Evolutionary conservation across 768 basidiomycete species (phyloP), one percentile per base, ranked within the genome.

Genomic region (Mycena kentingensis): DNA sequence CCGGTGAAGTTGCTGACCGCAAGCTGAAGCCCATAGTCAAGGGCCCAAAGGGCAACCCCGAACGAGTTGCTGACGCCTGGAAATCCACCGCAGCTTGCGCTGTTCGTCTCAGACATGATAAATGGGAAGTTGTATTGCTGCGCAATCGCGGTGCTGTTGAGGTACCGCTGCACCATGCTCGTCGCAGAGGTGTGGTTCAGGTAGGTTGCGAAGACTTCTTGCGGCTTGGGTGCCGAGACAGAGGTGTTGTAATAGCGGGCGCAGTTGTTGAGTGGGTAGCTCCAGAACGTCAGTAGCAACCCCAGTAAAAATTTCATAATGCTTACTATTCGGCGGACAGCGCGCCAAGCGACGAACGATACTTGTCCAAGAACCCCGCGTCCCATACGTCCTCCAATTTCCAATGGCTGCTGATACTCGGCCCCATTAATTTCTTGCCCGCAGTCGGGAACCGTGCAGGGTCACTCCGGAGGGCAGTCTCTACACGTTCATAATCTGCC

Each of bases 51-150:
- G 3, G 83, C 81, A 1, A 80, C 82, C 2, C 78, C 82, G 60
- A 84, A 87, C 11, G 77, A 76, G 58, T 87, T 80, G 38, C 78
- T 80, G 26, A 87, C 67, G 0, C 85, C 87, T 4, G 77, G 64
- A 62, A 87, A 85, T 25, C 85, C 85, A 65, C 84, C 84, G 64
- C 86, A 87, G 26, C 80, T 81, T 2, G 83, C 85, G 0, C 82
- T 81, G 60, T 87, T 87, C 13, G 83, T 86, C 67, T 89, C 87
- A 56, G 87, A 77, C 84, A 88, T 85, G 45, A 85, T 58, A 26
- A 87, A 66, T n/a, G 75, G 74, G 57, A 80, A 77, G 3, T 68
- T 65, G 28, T 70, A 69, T 0, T 63, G 64, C 49, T 73, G 71
- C 0, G 82, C 81, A n/a, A 73, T 73, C 42, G 53, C 55, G 0